phyloP scores from a whole-genome alignment of 139 green algal species.

The Volvox africanus region DNA sequence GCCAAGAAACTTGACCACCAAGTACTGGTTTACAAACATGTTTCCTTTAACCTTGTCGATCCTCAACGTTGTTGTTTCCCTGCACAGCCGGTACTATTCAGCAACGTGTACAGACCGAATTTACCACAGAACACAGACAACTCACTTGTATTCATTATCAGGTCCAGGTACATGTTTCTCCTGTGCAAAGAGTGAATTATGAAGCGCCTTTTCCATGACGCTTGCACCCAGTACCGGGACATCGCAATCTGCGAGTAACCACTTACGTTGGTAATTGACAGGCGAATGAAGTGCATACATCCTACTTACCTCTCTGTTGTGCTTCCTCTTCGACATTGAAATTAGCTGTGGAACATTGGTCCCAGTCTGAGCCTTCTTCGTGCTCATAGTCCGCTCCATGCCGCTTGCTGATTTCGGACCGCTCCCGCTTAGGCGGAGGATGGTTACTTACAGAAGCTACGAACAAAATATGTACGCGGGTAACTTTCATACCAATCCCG shows the following conservation, averaged over 20 bases:
- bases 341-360: conserved; percentile 55
- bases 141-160: conserved; percentile 41
- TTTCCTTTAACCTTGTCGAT: conserved; percentile 80
- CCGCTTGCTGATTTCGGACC: conserved; percentile 38
- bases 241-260: not conserved
- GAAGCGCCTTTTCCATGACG: conserved; percentile 62
- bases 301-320: not conserved
- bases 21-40: conserved; percentile 90
- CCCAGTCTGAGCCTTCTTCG: conserved; percentile 59
- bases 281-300: not conserved
- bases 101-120: not conserved
- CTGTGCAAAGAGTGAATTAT: conserved; percentile 56
- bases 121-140: not conserved
- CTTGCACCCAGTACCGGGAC: conserved; percentile 49
- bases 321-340: conserved; percentile 44
- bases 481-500: not conserved
- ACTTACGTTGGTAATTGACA: not conserved
- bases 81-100: conserved; percentile 17
- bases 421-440: conserved; percentile 6
- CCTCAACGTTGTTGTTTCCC: conserved; percentile 73
- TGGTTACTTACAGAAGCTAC: not conserved
- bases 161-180: conserved; percentile 36
- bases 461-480: not conserved
- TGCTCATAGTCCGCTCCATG: conserved; percentile 37
- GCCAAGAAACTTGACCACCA: conserved; percentile 88